Evolutionary conservation across 805 yeast genomes (phyloP).

Genomic region (Candida tibetensis): DNA sequence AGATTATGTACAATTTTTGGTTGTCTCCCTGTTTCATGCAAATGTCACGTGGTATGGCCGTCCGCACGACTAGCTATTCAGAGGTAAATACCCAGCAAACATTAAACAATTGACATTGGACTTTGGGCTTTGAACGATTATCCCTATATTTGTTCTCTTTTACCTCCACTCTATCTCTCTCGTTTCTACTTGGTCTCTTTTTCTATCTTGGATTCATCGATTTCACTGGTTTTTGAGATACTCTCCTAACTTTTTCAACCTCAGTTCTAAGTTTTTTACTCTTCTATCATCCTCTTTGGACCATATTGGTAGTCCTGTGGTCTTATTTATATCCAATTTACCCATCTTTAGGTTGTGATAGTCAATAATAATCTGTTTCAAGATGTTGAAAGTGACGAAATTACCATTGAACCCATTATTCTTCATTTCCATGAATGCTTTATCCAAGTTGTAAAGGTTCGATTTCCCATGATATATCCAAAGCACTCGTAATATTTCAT

Average conservation of each 20-base stretch:
- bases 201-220: too few species aligned
- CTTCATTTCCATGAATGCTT: slow-evolving; percentile 34
- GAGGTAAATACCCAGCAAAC: too few species aligned
- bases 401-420: slow-evolving; percentile 43
- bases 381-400: slow-evolving; percentile 30
- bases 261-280: slow-evolving; percentile 20
- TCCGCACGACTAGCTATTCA: too few species aligned
- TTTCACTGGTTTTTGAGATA: slow-evolving; percentile 1
- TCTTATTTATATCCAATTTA: slow-evolving; percentile 18
- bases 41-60: too few species aligned
- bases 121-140: too few species aligned
- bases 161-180: too few species aligned
- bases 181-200: too few species aligned
- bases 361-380: slow-evolving; percentile 33
- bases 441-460: slow-evolving; percentile 34
- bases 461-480: slow-evolving; percentile 41
- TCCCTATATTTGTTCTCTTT: too few species aligned
- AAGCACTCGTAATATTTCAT: slow-evolving; percentile 32
- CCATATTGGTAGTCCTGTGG: slow-evolving; percentile 33
- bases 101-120: too few species aligned
- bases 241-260: slow-evolving; percentile 7
- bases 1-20: too few species aligned
- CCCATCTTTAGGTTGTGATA: slow-evolving; percentile 35
- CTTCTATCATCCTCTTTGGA: slow-evolving; percentile 35
- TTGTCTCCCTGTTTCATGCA: too few species aligned